Percentiles rank a stretch among this genome's conserved stretches.
phyloP scores from a whole-genome alignment of 2,329 filamentous ascomycete species.

The Pezicula carpinea region DNA sequence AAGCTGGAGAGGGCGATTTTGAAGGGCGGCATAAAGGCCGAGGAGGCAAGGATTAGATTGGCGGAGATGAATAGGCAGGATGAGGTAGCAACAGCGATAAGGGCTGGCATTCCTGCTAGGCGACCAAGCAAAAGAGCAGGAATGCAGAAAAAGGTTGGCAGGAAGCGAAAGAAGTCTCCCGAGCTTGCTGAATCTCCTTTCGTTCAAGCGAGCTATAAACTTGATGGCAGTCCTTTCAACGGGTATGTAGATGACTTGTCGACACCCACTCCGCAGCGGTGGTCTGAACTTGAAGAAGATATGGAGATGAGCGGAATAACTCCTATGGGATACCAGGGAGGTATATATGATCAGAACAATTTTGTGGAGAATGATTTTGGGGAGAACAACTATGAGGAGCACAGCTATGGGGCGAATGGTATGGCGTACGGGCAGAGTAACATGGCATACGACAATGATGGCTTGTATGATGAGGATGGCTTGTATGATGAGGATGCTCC shows the following conservation, averaged over 20 bases:
- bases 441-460: conserved; percentile 4
- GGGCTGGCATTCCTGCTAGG: neutral
- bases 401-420: neutral
- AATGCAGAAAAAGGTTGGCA: conserved; percentile 1
- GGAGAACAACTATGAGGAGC: neutral
- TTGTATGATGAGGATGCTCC: conserved; percentile 9
- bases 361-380: neutral
- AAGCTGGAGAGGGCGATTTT: conserved; percentile 11
- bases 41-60: conserved; percentile 11
- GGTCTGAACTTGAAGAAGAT: conserved; percentile 1
- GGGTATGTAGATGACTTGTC: neutral
- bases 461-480: conserved; percentile 8
- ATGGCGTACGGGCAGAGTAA: too few relatives aligned
- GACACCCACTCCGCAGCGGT: neutral
- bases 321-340: neutral
- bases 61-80: conserved; percentile 18
- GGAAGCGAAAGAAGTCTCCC: neutral
- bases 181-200: too few relatives aligned
- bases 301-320: neutral
- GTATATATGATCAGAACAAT: neutral
- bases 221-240: neutral
- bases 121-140: conserved; percentile 1
- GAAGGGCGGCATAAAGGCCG: conserved; percentile 7
- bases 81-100: neutral
- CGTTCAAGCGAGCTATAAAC: neutral